Base-by-base conservation (phyloP, 257 asterid genomes). In the Gardenia jasminoides region DNA sequence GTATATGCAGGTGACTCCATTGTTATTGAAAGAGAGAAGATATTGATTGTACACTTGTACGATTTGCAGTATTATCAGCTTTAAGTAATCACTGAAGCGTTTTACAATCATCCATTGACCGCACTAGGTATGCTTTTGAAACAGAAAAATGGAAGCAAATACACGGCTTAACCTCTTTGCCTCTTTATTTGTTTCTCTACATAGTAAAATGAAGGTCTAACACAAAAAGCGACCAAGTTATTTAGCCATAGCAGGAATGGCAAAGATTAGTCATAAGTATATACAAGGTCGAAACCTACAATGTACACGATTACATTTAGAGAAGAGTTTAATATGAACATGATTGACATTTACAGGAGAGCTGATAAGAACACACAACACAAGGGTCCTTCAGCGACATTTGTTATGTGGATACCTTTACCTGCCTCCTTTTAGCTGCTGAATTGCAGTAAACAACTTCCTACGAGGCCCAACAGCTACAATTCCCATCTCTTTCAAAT, bases 401-500 rank as follows among this genome's bases (percentile, higher is more conserved):
- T 39, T 48, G 46, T 66, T 68, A 4, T 33, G 26, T 13, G 15
- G 10, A 4, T 50, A 66, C 22, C 72, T 48, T 79, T 65, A 19
- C 10, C 64, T 69, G 52, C 78, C 76, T 67, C 26, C 81, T 61
- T 56, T 62, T 12, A 87, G 86, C 79, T 87, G 84, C 84, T 84
- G 90, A 66, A 93, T 89, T 10, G 93, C 88, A 19, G 79, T 31
- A 69, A 76, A 89, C 90, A 92, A 79, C 70, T 88, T 93, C 81
- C 98, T 87, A 71, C 97, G 79, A 2, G 86, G 67, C 24, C 98
- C 97, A 78, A 90, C 92, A 1, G 88, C 87, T 56, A 31, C 76
- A 30, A 93, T 85, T 33, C 98, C 96, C 94, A 93, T 93, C 48
- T 91, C 98, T 80, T 90, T 88, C 69, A 93, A 90, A 84, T 93